Base-by-base conservation (phyloP, 2,329 filamentous ascomycete species). In the Aspergillus tubingensis region DNA sequence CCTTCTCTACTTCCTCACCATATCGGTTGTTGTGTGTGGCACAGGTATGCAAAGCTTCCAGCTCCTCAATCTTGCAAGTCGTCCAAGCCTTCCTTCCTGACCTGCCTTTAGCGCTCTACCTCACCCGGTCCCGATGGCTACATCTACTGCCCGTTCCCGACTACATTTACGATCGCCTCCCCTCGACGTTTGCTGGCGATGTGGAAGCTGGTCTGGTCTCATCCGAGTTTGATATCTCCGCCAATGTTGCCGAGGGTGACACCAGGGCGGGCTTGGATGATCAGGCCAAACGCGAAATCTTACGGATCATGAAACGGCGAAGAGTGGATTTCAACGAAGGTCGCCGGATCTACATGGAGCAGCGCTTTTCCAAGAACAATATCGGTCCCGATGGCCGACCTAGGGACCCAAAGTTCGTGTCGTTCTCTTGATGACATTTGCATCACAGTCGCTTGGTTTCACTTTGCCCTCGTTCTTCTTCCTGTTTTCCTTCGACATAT, bases 331-430 rank as follows among this genome's bases (percentile, higher is more conserved):
- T 99, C 74, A 94, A 99, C 78, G 92, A 97, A 79, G 95, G 94
- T 41, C 85, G 95, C 68, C 85, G 91, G 70, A 84, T 92, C 49
- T 96, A 91, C 74, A 95, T 92, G 79, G 90, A 97, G 80, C 87
- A 90, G 69, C 83, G 88, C 60, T 96, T 99, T 79, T 87, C 87
- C 74, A 92, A 88, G 74, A 91, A 96, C 70, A 91, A 91, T 54
- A 97, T 99, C 74, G 92, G 88, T 1, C 84, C 90, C 5, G 95
- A 99, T 77, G 95, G 95, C 4, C 80, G 88, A 68, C 95, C 95
- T 63, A 85, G 88, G 73, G 94, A 98, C 80, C 92, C 93, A 63
- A 97, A 97, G 81, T 96, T 96, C 74, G 92, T 98, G 61, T 96
- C 91, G 74, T 98, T 98, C 78, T 91, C 88, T 61, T 90, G 73